Percentiles rank a stretch among this genome's conserved stretches.
Conservation (phyloP, 306 rosid genomes). For the Dicorynia guianensis region DNA sequence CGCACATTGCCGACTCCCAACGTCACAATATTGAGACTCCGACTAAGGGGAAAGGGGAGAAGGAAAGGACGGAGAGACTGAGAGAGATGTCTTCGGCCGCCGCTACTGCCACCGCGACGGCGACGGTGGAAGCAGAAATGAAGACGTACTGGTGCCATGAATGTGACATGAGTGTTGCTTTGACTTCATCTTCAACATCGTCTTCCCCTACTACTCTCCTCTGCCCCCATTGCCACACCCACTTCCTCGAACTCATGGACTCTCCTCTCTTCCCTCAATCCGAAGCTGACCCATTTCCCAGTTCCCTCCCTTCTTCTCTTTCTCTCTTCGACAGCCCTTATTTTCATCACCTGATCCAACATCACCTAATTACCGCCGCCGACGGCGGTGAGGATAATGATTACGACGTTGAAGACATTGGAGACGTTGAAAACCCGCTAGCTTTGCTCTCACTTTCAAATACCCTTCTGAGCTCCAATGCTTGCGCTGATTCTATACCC, state of each 20-base stretch:
- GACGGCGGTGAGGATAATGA: background rate
- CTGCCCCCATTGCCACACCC: constrained; percentile 78
- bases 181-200: constrained; percentile 25
- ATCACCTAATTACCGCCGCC: constrained; percentile 45
- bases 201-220: constrained; percentile 46
- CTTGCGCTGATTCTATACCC: constrained; percentile 46
- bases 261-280: constrained; percentile 45
- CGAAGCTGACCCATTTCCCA: constrained; percentile 41
- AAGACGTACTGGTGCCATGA: constrained; percentile 93
- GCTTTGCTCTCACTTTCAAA: constrained; percentile 28
- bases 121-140: constrained; percentile 37
- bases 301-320: background rate
- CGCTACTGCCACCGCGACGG: constrained; percentile 17
- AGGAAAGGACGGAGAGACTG: background rate
- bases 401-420: constrained; percentile 9
- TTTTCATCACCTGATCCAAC: constrained; percentile 54
- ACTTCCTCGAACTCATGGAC: constrained; percentile 85
- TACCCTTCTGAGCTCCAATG: constrained; percentile 42
- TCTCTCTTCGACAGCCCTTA: constrained; percentile 46
- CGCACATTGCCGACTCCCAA: background rate
- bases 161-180: constrained; percentile 88
- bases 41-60: background rate
- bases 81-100: constrained; percentile 1
- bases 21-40: constrained; percentile 4
- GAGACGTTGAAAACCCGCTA: constrained; percentile 31